A percentile compares a stretch with the other conserved stretches of the same genome.
Conservation (phyloP, 2,329 filamentous ascomycete genomes). For the Colletotrichum lini region DNA sequence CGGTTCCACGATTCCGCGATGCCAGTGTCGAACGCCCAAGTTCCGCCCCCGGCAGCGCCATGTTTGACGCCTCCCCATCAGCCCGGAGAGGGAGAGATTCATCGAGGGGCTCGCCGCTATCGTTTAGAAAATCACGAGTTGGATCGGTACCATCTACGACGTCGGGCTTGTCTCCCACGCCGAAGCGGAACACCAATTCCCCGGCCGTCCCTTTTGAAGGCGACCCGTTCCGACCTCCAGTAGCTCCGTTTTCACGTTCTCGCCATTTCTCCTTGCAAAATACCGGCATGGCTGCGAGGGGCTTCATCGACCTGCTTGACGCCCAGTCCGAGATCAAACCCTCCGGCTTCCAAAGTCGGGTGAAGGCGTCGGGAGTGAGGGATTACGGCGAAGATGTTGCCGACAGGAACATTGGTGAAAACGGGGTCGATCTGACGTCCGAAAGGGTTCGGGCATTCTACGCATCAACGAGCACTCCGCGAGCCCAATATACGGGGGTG, state of each 20-base stretch:
- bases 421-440: slow-evolving; percentile 52
- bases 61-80: slow-evolving; percentile 12
- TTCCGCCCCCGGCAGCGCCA: slow-evolving; percentile 51
- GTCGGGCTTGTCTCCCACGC: slow-evolving; percentile 20
- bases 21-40: slow-evolving; percentile 52
- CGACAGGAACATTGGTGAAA: slow-evolving; percentile 68
- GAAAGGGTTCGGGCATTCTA: slow-evolving; percentile 55
- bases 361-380: slow-evolving; percentile 65
- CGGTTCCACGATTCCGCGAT: slow-evolving; percentile 50
- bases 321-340: slow-evolving; percentile 68
- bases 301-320: slow-evolving; percentile 70
- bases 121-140: slow-evolving; percentile 39
- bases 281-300: slow-evolving; percentile 45
- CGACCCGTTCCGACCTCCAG: slow-evolving; percentile 39
- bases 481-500: slow-evolving; percentile 40
- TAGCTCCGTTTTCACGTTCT: slow-evolving; percentile 46
- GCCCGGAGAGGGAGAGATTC: slow-evolving; percentile 41
- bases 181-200: slow-evolving; percentile 1
- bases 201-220: slow-evolving; percentile 25
- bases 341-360: slow-evolving; percentile 62
- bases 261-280: slow-evolving; percentile 53
- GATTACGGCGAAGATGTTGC: slow-evolving; percentile 77
- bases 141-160: slow-evolving; percentile 28
- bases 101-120: slow-evolving; percentile 40
- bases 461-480: slow-evolving; percentile 42